Evolutionary conservation across 768 basidiomycete genomes (phyloP), one percentile per base, ranked within the genome.

Genomic region (Auricularia cornea): DNA sequence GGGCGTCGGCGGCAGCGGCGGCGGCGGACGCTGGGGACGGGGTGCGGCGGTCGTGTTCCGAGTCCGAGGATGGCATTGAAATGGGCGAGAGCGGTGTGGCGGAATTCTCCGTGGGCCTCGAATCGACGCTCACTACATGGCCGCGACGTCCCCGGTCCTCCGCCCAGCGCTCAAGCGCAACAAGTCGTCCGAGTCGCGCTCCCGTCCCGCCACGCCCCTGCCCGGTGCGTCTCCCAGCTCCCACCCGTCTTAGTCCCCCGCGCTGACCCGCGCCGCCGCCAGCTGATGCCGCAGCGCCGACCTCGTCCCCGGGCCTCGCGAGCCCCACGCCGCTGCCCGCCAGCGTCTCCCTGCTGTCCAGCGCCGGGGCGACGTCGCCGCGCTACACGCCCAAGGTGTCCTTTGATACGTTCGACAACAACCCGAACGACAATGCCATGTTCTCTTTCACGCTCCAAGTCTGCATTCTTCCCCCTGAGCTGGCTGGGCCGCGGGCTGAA

Each of bases 351-450:
- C 62, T 35, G 35, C 35, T 38, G 35, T 38, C 35, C 10, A 38
- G 10, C 10, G 10, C 35, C 10, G 61, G 60, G 18, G 54, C 59
- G 38, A 59, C 44, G 16, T 33, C 48, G 20, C 64, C 59, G n/a
- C 57, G 70, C 14, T 71, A 71, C 61, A 87, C 84, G 10, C 82
- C 84, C 10, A 88, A 89, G 68, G 92, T 93, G 28, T 90, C 89
- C 2, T 92, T 92, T 71, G 92, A 93, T 72, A 93, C 91, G 0
- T 91, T 94, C 62, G 90, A 92, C 76, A 90, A 92, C 72, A 31
- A 57, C 54, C 81, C 86, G 12, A 83, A 80, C 29, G 65, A 68
- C 26, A 88, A 88, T 6, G 82, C 83, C 71, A 90, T 94, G 89
- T 93, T 94, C 76, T 88, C 85, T n/a, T 92, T 86, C 70, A 92